Evolutionary conservation across 192 early-diverging fungal genomes (phyloP).

Genomic region (Coemansia sp.): DNA sequence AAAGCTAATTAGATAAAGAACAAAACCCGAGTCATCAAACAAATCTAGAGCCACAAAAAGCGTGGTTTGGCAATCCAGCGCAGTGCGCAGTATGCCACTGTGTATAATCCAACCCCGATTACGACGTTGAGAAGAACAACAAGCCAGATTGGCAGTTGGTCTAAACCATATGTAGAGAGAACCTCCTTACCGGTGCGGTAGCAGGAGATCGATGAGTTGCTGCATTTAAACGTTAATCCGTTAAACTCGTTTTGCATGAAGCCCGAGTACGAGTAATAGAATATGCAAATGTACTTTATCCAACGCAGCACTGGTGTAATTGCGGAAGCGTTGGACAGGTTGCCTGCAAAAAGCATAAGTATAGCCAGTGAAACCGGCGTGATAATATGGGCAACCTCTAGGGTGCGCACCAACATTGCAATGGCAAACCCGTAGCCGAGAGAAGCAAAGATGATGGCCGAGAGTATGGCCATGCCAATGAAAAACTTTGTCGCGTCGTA

Average conservation of each 20-base stretch:
- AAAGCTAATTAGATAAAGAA: not conserved
- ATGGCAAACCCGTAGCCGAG: constrained; percentile 35
- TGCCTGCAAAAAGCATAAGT: constrained; percentile 47
- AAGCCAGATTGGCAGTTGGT: constrained; percentile 24
- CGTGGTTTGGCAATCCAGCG: constrained; percentile 46
- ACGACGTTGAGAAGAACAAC: constrained; percentile 24
- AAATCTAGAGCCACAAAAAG: constrained; percentile 36
- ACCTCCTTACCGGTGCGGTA: constrained; percentile 31
- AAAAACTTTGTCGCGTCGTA: constrained; percentile 39
- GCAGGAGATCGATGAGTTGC: constrained; percentile 1
- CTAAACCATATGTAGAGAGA: constrained; percentile 28
- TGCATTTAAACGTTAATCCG: constrained; percentile 37
- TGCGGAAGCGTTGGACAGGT: constrained; percentile 31
- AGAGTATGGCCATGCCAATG: constrained; percentile 28
- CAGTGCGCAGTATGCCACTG: constrained; percentile 24
- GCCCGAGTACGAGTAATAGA: constrained; percentile 42
- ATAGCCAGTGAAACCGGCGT: constrained; percentile 30
- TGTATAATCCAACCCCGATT: constrained; percentile 27
- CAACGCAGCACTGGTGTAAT: constrained; percentile 52
- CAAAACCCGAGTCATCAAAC: not conserved
- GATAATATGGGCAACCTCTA: constrained; percentile 36
- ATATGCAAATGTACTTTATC: constrained; percentile 44
- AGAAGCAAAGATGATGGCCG: constrained; percentile 24
- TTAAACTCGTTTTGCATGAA: constrained; percentile 9
- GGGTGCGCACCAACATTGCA: constrained; percentile 24